Evolutionary conservation across 768 basidiomycete species (phyloP).

Genomic region (Phanerochaete carnosa): DNA sequence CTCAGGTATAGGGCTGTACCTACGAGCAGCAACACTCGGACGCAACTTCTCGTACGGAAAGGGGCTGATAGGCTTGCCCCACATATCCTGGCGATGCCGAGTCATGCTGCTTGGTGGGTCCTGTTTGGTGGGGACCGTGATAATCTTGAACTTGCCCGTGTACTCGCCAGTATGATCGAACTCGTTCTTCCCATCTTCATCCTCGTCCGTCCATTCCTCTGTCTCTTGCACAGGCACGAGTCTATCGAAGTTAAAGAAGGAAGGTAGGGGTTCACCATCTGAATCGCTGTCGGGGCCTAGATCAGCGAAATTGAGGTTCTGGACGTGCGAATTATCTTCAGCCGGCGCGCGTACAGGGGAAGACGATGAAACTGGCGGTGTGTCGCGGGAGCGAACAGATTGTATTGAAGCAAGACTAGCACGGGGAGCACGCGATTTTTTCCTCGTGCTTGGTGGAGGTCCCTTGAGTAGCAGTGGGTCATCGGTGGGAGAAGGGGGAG

Average conservation of each 20-base stretch:
- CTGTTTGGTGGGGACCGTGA: constrained; percentile 56
- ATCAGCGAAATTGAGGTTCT: constrained; percentile 15
- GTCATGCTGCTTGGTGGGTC: constrained; percentile 64
- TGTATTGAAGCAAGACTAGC: constrained; percentile 24
- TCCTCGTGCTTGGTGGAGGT: constrained; percentile 21
- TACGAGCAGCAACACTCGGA: not conserved
- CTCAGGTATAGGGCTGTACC: constrained; percentile 5
- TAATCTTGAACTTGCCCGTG: constrained; percentile 59
- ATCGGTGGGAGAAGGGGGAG: constrained; percentile 72
- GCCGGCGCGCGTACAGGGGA: constrained; percentile 20
- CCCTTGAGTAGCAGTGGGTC: constrained; percentile 68
- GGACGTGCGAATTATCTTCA: constrained; percentile 9
- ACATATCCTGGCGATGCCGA: constrained; percentile 45
- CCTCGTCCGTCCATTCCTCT: constrained; percentile 16
- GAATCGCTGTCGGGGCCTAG: constrained; percentile 7
- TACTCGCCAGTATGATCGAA: constrained; percentile 49
- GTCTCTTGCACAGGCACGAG: constrained; percentile 6
- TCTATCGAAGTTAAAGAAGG: constrained; percentile 5
- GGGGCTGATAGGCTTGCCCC: constrained; percentile 72
- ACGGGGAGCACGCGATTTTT: not conserved
- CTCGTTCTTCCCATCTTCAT: constrained; percentile 13
- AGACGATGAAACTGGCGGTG: constrained; percentile 34
- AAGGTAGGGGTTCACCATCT: constrained; percentile 9
- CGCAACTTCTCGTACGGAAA: constrained; percentile 34
- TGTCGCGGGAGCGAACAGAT: constrained; percentile 27